Percentiles rank a stretch among this genome's conserved stretches.
Conservation (phyloP, 1,139 yeast species). For the Lodderomyces beijingensis region DNA sequence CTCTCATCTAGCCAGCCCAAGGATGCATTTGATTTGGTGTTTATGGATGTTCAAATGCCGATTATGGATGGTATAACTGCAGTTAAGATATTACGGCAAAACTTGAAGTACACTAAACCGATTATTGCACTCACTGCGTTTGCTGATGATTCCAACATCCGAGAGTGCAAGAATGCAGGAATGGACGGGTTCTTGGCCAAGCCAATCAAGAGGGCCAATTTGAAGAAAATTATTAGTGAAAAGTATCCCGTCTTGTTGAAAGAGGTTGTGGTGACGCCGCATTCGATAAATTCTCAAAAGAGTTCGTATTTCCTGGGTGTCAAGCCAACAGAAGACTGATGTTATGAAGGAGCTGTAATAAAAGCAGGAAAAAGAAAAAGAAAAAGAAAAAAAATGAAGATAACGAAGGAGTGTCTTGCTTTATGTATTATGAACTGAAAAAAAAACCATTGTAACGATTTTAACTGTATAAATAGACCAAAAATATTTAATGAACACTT, state of each 20-base stretch:
- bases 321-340: background rate
- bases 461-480: no score
- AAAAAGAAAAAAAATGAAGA: slow-evolving; percentile 2
- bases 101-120: slow-evolving; percentile 62
- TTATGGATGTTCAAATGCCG: slow-evolving; percentile 99
- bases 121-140: slow-evolving; percentile 93
- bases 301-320: slow-evolving; percentile 4
- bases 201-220: slow-evolving; percentile 72
- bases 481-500: background rate
- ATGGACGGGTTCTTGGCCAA: slow-evolving; percentile 87
- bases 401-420: background rate
- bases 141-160: slow-evolving; percentile 82
- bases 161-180: slow-evolving; percentile 74
- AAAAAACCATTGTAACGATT: no score
- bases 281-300: slow-evolving; percentile 2
- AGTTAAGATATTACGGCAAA: slow-evolving; percentile 65
- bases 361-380: background rate
- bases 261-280: slow-evolving; percentile 25
- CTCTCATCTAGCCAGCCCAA: slow-evolving; percentile 14
- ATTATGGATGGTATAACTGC: slow-evolving; percentile 83
- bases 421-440: no score
- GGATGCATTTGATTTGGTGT: slow-evolving; percentile 60
- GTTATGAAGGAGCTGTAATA: background rate
- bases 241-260: slow-evolving; percentile 33
- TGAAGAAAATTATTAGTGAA: slow-evolving; percentile 49